phyloP scores from a whole-genome alignment of 768 basidiomycete species.

The Amanita rimosa region DNA sequence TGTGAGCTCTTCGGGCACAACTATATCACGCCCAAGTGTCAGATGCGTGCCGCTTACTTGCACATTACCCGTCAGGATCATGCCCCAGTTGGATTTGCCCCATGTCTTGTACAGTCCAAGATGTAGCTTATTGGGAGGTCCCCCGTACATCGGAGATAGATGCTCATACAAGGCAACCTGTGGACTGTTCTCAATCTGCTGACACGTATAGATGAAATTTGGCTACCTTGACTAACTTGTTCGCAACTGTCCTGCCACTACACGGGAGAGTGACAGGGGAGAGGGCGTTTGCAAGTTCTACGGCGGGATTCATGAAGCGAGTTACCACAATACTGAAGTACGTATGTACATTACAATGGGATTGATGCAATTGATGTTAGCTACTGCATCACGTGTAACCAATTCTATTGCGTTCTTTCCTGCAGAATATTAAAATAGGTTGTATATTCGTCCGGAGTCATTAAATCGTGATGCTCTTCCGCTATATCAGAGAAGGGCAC shows the following conservation, averaged over 20 bases:
- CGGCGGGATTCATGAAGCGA: not conserved
- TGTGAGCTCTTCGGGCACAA: conserved; percentile 37
- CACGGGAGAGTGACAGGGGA: conserved; percentile 21
- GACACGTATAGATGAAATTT: not conserved
- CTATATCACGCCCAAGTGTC: conserved; percentile 59
- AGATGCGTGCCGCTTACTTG: conserved; percentile 57
- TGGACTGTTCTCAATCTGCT: not conserved
- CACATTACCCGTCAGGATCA: conserved; percentile 81
- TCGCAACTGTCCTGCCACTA: conserved; percentile 27
- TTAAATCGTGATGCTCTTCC: conserved; percentile 85
- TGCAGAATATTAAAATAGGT: conserved; percentile 66
- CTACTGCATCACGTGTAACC: not conserved
- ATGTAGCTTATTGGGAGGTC: conserved; percentile 61
- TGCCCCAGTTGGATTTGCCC: conserved; percentile 74
- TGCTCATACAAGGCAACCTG: conserved; percentile 92
- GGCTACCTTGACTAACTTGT: conserved; percentile 45
- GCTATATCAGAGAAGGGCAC: conserved; percentile 74
- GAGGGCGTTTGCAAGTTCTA: conserved; percentile 8
- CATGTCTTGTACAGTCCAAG: conserved; percentile 60
- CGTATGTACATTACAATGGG: too few relatives aligned
- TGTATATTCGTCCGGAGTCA: conserved; percentile 91
- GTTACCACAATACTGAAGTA: too few relatives aligned
- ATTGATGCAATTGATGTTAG: not conserved
- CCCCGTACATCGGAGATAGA: conserved; percentile 51
- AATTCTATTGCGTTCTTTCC: conserved; percentile 20